Conservation (phyloP, 179 eudicot species). For the Beta lomatogona region DNA sequence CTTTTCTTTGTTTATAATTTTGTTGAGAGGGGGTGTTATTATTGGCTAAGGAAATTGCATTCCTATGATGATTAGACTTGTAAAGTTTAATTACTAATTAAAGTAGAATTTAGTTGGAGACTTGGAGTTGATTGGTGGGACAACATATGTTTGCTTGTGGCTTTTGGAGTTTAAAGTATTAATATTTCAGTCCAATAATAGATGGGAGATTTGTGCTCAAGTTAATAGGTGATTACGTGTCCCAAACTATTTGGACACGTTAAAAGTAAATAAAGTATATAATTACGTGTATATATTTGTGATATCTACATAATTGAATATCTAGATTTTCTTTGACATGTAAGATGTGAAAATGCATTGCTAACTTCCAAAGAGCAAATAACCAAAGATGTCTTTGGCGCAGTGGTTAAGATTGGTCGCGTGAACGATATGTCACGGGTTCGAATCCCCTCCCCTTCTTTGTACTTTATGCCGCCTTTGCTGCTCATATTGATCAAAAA, state of each 20-base stretch:
- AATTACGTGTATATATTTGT: slow-evolving; percentile 26
- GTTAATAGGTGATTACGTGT: slow-evolving; percentile 28
- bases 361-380: no score
- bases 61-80: slow-evolving; percentile 13
- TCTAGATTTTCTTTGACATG: slow-evolving; percentile 2
- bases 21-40: background rate
- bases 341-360: no score
- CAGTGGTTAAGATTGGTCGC: no score
- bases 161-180: slow-evolving; percentile 10
- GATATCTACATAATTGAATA: slow-evolving; percentile 5
- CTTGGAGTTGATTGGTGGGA: slow-evolving; percentile 31
- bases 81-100: slow-evolving; percentile 13
- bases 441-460: no score
- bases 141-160: slow-evolving; percentile 17
- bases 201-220: slow-evolving; percentile 24
- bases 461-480: no score
- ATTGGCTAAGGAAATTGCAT: background rate
- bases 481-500: no score
- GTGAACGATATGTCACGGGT: no score
- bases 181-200: slow-evolving; percentile 35
- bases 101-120: slow-evolving; percentile 17
- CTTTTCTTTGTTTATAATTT: background rate
- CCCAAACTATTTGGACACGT: slow-evolving; percentile 12
- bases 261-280: background rate
- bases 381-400: no score